Conservation (phyloP, 805 yeast species). For the Debaryomyces prosopidis region DNA sequence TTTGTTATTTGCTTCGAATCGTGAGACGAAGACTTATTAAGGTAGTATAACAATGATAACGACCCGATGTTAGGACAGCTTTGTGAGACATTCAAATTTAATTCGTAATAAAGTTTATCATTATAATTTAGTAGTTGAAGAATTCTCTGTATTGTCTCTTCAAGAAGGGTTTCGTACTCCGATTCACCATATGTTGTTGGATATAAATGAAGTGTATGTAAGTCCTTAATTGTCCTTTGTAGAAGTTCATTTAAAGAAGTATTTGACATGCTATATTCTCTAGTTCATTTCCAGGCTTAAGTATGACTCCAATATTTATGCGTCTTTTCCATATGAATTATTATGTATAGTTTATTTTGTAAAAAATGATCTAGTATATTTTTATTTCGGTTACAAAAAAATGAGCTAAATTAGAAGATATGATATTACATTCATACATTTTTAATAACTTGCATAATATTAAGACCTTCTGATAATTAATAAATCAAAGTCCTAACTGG, state of each 20-base stretch:
- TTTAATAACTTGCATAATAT: too few species aligned
- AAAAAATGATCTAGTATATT: background rate
- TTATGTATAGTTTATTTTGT: background rate
- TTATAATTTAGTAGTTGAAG: slow-evolving; percentile 15
- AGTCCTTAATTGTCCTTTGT: slow-evolving; percentile 16
- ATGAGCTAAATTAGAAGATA: background rate
- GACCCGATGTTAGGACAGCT: slow-evolving; percentile 4
- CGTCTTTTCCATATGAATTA: background rate
- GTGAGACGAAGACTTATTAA: background rate
- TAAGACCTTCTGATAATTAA: too few species aligned
- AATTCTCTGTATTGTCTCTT: slow-evolving; percentile 12
- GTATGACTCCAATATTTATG: background rate
- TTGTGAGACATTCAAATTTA: slow-evolving; percentile 8
- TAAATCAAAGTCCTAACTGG: too few species aligned
- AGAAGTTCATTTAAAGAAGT: slow-evolving; percentile 15
- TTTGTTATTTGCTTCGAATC: slow-evolving; percentile 1
- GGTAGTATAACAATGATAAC: slow-evolving; percentile 9
- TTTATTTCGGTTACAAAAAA: background rate
- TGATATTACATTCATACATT: too few species aligned
- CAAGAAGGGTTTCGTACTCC: slow-evolving; percentile 14
- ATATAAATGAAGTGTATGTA: slow-evolving; percentile 14
- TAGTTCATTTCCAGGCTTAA: background rate
- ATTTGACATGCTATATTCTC: slow-evolving; percentile 1
- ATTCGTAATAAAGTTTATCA: slow-evolving; percentile 11
- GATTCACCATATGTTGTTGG: slow-evolving; percentile 1